These are phyloP conservation scores for Posidonia oceanica DNA, from an alignment of 116 monocot species.

Conservation along the genomic window DNA sequence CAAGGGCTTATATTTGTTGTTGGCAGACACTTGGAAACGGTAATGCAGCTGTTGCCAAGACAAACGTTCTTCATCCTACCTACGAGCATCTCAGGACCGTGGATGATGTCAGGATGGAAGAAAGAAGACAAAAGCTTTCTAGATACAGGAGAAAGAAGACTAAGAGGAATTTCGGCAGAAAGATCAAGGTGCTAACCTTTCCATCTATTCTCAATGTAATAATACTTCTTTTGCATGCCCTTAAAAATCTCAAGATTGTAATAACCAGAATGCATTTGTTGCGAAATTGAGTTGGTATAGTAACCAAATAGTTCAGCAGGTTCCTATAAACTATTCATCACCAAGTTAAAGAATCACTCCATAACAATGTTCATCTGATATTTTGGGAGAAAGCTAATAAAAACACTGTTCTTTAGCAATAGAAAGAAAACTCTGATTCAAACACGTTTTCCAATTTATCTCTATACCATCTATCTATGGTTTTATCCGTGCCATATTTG, in stretches of 20 bases:
- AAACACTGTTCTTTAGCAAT: no score
- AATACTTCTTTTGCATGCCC: no score
- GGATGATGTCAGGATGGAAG: slow-evolving; percentile 48
- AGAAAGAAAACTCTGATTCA: no score
- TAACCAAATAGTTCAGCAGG: no score
- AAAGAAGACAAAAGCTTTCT: slow-evolving; percentile 67
- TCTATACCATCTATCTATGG: not conserved
- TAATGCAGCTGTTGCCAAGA: slow-evolving; percentile 6
- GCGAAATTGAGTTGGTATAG: no score
- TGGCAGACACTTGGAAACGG: slow-evolving; percentile 44
- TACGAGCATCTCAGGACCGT: slow-evolving; percentile 37
- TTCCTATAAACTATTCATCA: no score
- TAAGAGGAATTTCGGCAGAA: slow-evolving; percentile 80
- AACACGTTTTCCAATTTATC: not conserved
- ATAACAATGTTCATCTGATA: no score
- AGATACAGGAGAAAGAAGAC: slow-evolving; percentile 87
- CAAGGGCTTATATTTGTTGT: slow-evolving; percentile 14
- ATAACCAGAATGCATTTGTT: no score
- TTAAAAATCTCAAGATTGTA: no score
- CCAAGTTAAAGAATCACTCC: no score
- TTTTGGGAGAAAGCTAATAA: no score
- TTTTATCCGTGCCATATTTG: not conserved
- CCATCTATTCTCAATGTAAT: no score
- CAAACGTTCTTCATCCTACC: slow-evolving; percentile 13
- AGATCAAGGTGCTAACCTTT: slow-evolving; percentile 61